Conservation (phyloP, 164 flowering plant species). For the Dillenia suffruticosa region DNA sequence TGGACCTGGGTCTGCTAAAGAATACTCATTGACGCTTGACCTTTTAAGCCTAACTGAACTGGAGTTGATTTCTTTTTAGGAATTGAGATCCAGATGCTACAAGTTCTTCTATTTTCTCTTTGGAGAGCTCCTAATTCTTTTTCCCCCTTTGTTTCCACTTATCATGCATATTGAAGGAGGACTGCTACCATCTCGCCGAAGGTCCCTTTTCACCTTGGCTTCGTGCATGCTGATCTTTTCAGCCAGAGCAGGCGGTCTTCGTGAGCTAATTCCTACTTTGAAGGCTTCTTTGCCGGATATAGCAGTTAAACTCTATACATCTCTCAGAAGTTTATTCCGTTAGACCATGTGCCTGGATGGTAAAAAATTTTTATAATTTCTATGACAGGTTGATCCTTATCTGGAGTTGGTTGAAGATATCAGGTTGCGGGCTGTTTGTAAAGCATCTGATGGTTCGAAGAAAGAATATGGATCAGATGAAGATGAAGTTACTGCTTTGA, state of each 20-base stretch:
- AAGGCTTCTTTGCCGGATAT: constrained; percentile 54
- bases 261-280: constrained; percentile 45
- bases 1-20: too few relatives aligned
- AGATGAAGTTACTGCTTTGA: constrained; percentile 60
- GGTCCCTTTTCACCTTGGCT: constrained; percentile 83
- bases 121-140: not conserved
- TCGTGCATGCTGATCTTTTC: constrained; percentile 73
- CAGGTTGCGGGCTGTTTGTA: constrained; percentile 40
- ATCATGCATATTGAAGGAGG: constrained; percentile 43
- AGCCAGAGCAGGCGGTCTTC: constrained; percentile 59
- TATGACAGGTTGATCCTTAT: constrained; percentile 72
- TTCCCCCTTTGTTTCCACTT: not conserved
- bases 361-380: not conserved
- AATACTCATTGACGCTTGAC: too few relatives aligned
- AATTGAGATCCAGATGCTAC: not conserved
- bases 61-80: not conserved
- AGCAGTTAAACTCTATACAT: constrained; percentile 34
- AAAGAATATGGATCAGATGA: constrained; percentile 51
- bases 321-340: not conserved
- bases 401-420: constrained; percentile 58
- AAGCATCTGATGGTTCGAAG: constrained; percentile 15
- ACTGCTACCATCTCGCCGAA: constrained; percentile 62
- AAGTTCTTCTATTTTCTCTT: not conserved
- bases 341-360: not conserved
- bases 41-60: too few relatives aligned